Evolutionary conservation across 2,329 filamentous ascomycete genomes (phyloP).

Genomic region (Neodidymelliopsis sp.): DNA sequence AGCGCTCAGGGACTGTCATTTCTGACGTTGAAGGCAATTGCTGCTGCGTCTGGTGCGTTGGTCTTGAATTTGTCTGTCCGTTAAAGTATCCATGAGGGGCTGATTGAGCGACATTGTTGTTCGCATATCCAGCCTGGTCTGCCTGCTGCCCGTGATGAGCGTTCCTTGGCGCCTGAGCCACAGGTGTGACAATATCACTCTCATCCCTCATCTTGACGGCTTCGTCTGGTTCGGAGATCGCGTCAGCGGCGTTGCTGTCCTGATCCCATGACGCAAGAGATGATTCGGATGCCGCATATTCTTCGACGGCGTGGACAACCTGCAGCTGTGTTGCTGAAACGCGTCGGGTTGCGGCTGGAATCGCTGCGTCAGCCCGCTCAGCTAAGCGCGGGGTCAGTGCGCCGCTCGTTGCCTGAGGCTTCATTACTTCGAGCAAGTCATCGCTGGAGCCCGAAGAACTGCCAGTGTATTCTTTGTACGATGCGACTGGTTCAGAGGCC

Average conservation of each 20-base stretch:
- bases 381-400: slow-evolving; percentile 12
- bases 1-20: slow-evolving; percentile 35
- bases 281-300: slow-evolving; percentile 37
- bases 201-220: slow-evolving; percentile 37
- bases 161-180: slow-evolving; percentile 35
- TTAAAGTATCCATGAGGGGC: slow-evolving; percentile 24
- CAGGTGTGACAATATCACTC: slow-evolving; percentile 35
- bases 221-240: slow-evolving; percentile 35
- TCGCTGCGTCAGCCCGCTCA: slow-evolving; percentile 10
- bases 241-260: slow-evolving; percentile 34
- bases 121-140: slow-evolving; percentile 26
- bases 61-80: slow-evolving; percentile 11
- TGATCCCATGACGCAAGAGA: slow-evolving; percentile 44
- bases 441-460: slow-evolving; percentile 11
- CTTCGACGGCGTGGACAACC: slow-evolving; percentile 44
- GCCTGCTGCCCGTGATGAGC: slow-evolving; percentile 22
- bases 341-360: slow-evolving; percentile 12
- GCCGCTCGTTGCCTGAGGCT: slow-evolving; percentile 13
- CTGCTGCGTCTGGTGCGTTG: slow-evolving; percentile 24
- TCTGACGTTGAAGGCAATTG: slow-evolving; percentile 19
- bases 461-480: slow-evolving; percentile 16
- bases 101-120: slow-evolving; percentile 19
- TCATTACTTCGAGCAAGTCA: slow-evolving; percentile 5
- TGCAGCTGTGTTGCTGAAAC: slow-evolving; percentile 34
- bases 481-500: slow-evolving; percentile 12